Base-by-base conservation (phyloP, 176 grass and related monocot species). In the Hyparrhenia diplandra region DNA sequence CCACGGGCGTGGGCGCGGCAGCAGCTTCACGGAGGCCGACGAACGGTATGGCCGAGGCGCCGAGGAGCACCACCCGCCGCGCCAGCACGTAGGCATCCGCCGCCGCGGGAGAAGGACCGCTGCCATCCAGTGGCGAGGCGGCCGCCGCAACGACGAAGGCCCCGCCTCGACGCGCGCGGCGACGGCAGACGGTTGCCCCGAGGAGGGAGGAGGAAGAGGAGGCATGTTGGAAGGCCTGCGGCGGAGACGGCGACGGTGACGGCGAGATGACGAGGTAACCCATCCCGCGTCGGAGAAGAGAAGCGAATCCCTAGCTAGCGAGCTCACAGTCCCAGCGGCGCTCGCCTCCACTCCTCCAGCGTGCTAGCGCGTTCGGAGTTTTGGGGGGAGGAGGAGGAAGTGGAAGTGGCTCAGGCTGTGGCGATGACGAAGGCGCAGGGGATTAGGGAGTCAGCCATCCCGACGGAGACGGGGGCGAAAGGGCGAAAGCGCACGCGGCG, bases 11-110 rank as follows among this genome's bases (percentile, higher is more conserved):
- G 25, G 89, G 69, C 45, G 82, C 69, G 27, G 82, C 90, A 2
- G 59, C 77, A 40, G 86, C 84, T 67, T 86, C 82, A 71, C 85
- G 51, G 28, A 89, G 82, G 35, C 81, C 76, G 73, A 94, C 66
- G 79, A 99, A 80, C 77, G 97, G 97, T n/a, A 96, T 76, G 71
- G 87, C 90, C 14, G 89, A 88, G 64, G 93, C 59, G 40, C 97
- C 87, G 18, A 99, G 83, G 51, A 99, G 87, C 21, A 99, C 64
- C 40, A 78, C 75, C 69, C 97, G 94, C 82, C 94, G 90, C 58
- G 78, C 74, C 78, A 73, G 42, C 72, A 62, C 75, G 83, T n/a
- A 81, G 64, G 69, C 42, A 17, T 72, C 32, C 74, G 64, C 28
- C 35, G 46, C 36, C 30, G 71, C 34, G 21, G 64, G 36, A 17